Evolutionary conservation across 345 rosid genomes (phyloP), one percentile per base, ranked within the genome.

Genomic region (Camelina hispida): DNA sequence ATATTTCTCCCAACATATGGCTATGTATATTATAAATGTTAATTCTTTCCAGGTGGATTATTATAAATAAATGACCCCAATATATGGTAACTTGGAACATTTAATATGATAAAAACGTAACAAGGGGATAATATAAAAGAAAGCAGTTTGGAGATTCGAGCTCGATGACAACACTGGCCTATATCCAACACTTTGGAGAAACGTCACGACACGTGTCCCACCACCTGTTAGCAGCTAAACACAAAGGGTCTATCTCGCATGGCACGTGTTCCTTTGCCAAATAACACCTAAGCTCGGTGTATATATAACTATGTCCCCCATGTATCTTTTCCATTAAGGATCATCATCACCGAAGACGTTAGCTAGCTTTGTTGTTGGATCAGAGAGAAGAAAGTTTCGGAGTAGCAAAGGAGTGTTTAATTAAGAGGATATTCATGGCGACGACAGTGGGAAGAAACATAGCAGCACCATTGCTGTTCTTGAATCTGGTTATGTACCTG

Each of bases 401-500:
- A 62, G 79, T 34, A 65, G 22, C 34, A 70, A 55, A 52, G 13
- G 9, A 59, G 23, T 23, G 55, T 20, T 20, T 32, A 64, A 67
- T 43, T 15, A 38, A 44, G 23, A 56, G 44, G 20, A 17, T 52
- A 16, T 3, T 17, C 2, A 88, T 85, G 93, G 92, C 87, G n/a
- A 83, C 74, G 17, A 88, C 91, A 1, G 89, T 85, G 6, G 97
- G 95, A 52, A 90, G 99, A 60, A 90, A 83, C 88, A 15, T 89
- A 48, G 99, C 94, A 67, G 97, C 91, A 47, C 97, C 97, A 38
- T 69, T 92, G 83, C 79, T 92, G 93, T 95, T 95, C 59, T 85
- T 95, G 18, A 95, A 92, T 85, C 75, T 90, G 81, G 25, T 95
- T 60, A 84, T 88, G 94, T 90, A 95, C 69, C 37, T 80, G 35